Evolutionary conservation across 306 rosid species (phyloP).

Genomic region (Fragaria iinumae): DNA sequence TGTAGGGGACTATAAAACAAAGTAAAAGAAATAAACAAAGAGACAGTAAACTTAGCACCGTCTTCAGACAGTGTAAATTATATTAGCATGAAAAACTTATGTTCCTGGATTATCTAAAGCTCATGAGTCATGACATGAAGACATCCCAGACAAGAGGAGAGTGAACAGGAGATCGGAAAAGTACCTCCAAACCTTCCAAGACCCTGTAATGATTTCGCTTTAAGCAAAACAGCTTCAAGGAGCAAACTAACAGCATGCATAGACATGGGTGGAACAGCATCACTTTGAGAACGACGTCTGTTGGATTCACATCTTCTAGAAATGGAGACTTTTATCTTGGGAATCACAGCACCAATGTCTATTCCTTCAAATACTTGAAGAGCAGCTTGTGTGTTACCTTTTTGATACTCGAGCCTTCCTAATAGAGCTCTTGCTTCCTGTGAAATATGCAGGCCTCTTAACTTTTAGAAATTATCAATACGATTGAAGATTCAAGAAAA

Average conservation of each 20-base stretch:
- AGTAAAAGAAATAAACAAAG: not conserved
- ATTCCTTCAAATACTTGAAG: constrained; percentile 97
- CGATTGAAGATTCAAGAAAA: constrained; percentile 18
- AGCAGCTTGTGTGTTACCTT: constrained; percentile 82
- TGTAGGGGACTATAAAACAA: not conserved
- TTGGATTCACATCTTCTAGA: constrained; percentile 56
- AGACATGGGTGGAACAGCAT: constrained; percentile 67
- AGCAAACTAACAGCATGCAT: constrained; percentile 85
- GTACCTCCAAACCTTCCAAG: constrained; percentile 87
- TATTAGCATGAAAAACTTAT: not conserved
- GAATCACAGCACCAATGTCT: constrained; percentile 67
- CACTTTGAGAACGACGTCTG: constrained; percentile 55
- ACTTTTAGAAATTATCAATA: constrained; percentile 12
- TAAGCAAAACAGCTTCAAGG: constrained; percentile 86
- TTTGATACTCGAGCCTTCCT: constrained; percentile 93
- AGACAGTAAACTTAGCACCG: not conserved
- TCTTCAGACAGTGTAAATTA: not conserved
- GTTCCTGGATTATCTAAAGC: constrained; percentile 6
- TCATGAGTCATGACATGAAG: not conserved
- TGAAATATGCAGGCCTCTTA: constrained; percentile 21
- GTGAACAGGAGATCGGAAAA: constrained; percentile 16
- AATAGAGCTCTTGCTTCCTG: constrained; percentile 96
- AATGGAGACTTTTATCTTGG: constrained; percentile 65
- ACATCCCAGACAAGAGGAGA: not conserved
- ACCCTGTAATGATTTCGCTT: constrained; percentile 71